Percentiles rank a stretch among this genome's conserved stretches.
phyloP scores from a whole-genome alignment of 257 asterid species.

The Solanum bulbocastanum region DNA sequence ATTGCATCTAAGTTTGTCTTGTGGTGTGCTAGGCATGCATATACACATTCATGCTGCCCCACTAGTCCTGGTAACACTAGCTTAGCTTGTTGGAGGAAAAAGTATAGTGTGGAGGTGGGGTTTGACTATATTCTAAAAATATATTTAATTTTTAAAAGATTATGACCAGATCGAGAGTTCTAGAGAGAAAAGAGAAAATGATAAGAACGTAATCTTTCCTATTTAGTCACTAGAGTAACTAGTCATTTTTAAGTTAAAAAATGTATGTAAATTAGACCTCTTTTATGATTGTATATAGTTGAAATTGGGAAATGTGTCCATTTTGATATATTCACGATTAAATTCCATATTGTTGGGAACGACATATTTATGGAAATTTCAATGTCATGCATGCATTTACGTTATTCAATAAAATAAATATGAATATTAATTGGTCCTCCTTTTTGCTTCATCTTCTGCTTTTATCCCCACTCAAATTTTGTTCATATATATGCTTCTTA shows the following conservation, averaged over 20 bases:
- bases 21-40: background rate
- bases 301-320: background rate
- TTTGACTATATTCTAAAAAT: background rate
- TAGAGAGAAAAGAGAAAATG: no score
- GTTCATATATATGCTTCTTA: background rate
- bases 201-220: no score
- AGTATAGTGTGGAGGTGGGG: background rate
- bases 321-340: background rate
- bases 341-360: background rate
- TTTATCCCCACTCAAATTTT: background rate
- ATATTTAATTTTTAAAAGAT: background rate
- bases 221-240: no score
- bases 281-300: background rate
- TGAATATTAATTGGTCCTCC: background rate
- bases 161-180: no score
- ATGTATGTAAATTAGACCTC: background rate
- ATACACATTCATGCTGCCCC: background rate
- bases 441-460: background rate
- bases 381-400: background rate
- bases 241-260: background rate
- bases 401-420: background rate
- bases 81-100: background rate
- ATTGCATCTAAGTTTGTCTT: background rate
- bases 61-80: no score
- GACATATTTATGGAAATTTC: background rate